phyloP scores from a whole-genome alignment of 2,329 filamentous ascomycete genomes.

The Claviceps sp. region DNA sequence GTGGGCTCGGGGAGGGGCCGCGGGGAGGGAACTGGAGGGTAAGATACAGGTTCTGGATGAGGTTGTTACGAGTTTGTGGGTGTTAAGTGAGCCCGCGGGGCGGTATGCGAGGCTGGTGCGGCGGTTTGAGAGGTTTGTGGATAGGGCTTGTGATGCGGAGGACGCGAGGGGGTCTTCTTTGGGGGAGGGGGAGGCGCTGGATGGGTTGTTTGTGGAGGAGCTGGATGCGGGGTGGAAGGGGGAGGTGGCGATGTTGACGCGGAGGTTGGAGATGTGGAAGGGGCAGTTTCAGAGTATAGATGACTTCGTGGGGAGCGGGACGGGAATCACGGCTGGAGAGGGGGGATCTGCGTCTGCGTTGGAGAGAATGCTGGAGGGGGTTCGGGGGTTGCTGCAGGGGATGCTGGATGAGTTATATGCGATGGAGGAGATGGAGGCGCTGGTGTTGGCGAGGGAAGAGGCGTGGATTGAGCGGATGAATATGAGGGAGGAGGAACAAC shows the following conservation, averaged over 20 bases:
- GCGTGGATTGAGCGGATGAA: conserved; percentile 46
- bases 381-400: conserved; percentile 34
- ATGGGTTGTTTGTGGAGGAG: conserved; percentile 36
- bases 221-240: conserved; percentile 46
- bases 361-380: conserved; percentile 32
- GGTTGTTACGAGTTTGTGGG: conserved; percentile 43
- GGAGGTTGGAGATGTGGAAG: conserved; percentile 42
- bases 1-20: conserved; percentile 28
- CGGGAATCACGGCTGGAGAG: neutral
- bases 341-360: conserved; percentile 23
- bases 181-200: conserved; percentile 15
- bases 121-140: conserved; percentile 48
- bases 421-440: conserved; percentile 49
- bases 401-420: conserved; percentile 50
- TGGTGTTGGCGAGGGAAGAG: conserved; percentile 41
- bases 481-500: conserved; percentile 25
- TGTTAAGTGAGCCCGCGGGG: conserved; percentile 40
- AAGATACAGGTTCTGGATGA: conserved; percentile 44
- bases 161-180: conserved; percentile 27
- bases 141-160: conserved; percentile 31
- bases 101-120: conserved; percentile 41
- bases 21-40: conserved; percentile 31
- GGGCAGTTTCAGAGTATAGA: conserved; percentile 31
- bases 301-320: conserved; percentile 14
- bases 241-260: conserved; percentile 37